Conservation (phyloP, 2,329 filamentous ascomycete genomes). For the Penicillium sp. region DNA sequence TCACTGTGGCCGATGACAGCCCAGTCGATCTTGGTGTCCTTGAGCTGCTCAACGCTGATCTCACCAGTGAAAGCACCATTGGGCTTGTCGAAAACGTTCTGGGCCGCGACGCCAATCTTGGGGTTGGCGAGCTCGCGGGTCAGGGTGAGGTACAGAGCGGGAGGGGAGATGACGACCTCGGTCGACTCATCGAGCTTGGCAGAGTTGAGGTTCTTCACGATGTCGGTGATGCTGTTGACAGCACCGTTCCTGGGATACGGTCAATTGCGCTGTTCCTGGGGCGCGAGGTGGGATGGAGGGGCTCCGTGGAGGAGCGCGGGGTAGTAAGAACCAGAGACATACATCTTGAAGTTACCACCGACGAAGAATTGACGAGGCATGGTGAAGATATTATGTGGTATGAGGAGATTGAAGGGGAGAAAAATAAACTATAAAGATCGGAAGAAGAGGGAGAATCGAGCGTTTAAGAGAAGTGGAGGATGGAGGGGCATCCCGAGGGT, state of each 20-base stretch:
- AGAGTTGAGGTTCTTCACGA: slow-evolving; percentile 82
- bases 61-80: slow-evolving; percentile 97
- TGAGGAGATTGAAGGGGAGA: slow-evolving; percentile 4
- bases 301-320: slow-evolving; percentile 22
- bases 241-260: slow-evolving; percentile 73
- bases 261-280: slow-evolving; percentile 13
- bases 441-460: neutral
- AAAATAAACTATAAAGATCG: slow-evolving; percentile 9
- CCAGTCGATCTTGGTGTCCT: slow-evolving; percentile 85
- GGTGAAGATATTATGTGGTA: slow-evolving; percentile 42
- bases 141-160: slow-evolving; percentile 81
- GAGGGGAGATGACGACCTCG: slow-evolving; percentile 95
- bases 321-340: slow-evolving; percentile 35
- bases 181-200: slow-evolving; percentile 57
- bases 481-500: slow-evolving; percentile 20
- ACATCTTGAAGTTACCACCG: slow-evolving; percentile 99
- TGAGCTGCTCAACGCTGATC: slow-evolving; percentile 85
- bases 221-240: slow-evolving; percentile 79
- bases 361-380: slow-evolving; percentile 97
- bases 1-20: slow-evolving; percentile 90
- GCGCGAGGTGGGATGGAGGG: slow-evolving; percentile 25
- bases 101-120: slow-evolving; percentile 78
- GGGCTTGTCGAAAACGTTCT: slow-evolving; percentile 97
- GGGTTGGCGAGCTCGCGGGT: slow-evolving; percentile 70
- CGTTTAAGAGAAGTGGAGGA: slow-evolving; percentile 9